Evolutionary conservation across 2,329 filamentous ascomycete genomes (phyloP), one percentile per base, ranked within the genome.

Genomic region (Thermoascus crustaceus): DNA sequence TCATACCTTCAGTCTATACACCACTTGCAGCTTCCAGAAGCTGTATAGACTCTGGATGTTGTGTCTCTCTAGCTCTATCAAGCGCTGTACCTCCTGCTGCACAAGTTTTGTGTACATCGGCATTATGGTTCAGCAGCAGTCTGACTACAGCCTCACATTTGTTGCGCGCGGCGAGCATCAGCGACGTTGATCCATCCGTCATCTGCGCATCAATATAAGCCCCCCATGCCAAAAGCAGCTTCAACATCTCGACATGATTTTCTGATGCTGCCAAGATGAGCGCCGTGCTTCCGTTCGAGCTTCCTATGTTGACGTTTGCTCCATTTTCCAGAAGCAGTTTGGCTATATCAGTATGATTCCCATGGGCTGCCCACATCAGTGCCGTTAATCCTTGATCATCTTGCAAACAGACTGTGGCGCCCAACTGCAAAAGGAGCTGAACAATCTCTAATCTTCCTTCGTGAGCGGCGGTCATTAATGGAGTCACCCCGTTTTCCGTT

Each of bases 201-300:
- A 42, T 40, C 5, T 22, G 30, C 2, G 29, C 35, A 35, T 56
- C 45, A 4, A 52, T 25, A 16, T 49, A 31, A 1, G 47, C 49
- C 1, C 46, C 47, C 1, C 23, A 17, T 3, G 40, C 20, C 2
- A 54, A 10, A 10, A 57, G 46, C 9, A 54, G 20, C 2, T 41
- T 6, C 7, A 47, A 37, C 32, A 46, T 33, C 1, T 39, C 16
- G 1, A 40, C 3, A 3, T 40, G 16, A 5, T 23, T 31, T 4
- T n/a, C 8, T 13, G 4, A 17, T 2, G 33, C 34, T 10, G 45
- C 45, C 0, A 18, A 34, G 5, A 24, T 17, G 7, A 47, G 32
- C 11, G 40, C 26, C 17, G 32, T 42, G n/a, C 20, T n/a, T 4
- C 32, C 31, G 18, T 38, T 26, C 2, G 16, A 7, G n/a, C 27